phyloP scores from a whole-genome alignment of 495 filamentous ascomycete genomes.

The Penicillium cosmopolitanum region DNA sequence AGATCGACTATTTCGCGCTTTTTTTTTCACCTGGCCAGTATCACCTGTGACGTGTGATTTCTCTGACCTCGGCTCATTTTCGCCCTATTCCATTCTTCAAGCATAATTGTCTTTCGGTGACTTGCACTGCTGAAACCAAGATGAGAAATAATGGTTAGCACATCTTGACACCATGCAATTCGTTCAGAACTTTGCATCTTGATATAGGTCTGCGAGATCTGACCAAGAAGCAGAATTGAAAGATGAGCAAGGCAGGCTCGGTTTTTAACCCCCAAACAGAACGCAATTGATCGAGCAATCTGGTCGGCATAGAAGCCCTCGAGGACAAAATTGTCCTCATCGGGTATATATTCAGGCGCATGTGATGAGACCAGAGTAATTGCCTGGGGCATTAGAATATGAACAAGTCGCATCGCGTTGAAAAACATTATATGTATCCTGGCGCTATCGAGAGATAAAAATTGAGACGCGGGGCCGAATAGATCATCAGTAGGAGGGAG shows the following conservation, averaged over 20 bases:
- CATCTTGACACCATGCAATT: not conserved
- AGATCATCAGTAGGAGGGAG: not conserved
- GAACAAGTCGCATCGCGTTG: slow-evolving; percentile 1
- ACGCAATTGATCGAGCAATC: not conserved
- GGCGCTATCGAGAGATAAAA: not conserved
- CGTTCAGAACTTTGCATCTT: not conserved
- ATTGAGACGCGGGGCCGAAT: not conserved
- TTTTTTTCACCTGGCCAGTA: no score
- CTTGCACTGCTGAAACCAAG: not conserved
- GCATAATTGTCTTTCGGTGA: not conserved
- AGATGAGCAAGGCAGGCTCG: not conserved
- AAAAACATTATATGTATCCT: not conserved
- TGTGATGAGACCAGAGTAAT: not conserved
- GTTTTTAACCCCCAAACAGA: not conserved
- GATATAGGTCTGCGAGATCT: slow-evolving; percentile 1
- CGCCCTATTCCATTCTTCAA: not conserved
- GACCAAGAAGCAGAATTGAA: not conserved
- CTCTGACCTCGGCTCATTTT: not conserved
- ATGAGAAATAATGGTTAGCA: not conserved
- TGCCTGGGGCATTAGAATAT: not conserved
- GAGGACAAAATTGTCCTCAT: not conserved
- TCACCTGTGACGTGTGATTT: no score
- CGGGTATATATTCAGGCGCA: not conserved
- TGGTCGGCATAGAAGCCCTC: slow-evolving; percentile 1
- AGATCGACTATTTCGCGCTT: no score